Evolutionary conservation across 257 asterid genomes (phyloP), one percentile per base, ranked within the genome.

Genomic region (Scutellaria galericulata): DNA sequence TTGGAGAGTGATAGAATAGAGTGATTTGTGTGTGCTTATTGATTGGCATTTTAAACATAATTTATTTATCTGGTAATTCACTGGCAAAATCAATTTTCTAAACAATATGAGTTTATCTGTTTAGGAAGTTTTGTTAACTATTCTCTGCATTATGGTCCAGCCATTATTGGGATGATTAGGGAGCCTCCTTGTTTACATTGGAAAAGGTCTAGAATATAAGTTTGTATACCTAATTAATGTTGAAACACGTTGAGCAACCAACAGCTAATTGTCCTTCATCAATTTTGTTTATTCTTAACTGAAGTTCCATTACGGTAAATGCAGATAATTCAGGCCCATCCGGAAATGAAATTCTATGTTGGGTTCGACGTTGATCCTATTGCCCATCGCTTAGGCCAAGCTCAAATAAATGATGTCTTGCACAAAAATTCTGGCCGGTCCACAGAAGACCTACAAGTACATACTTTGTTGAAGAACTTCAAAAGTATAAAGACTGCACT

Each of bases 291-390:
- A 18, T 55, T 46, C 14, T 58, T 78, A 14, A 67, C 27, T 72
- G 24, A 62, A 73, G 66, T 64, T 56, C 41, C 4, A 14, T 66
- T 79, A 74, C 54, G 75, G 72, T 63, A 66, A 73, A 57, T 81
- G 53, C 97, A 94, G 99, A 91, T 94, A 67, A 85, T 94, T 84
- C 80, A 75, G 85, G 90, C 90, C 46, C 99, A 94, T 77, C 93
- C 90, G 0, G 99, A 94, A 80, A 86, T 94, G 97, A 80, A 84
- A 77, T 66, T 88, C 54, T 91, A 84, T 75, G 86, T 88, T 50
- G 97, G 97, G 35, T 77, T 94, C 37, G 99, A 94, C 65, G 88
- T 94, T 62, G 99, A 94, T 88, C 99, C 99, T 56, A 77, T 80
- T 54, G 99, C 99, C 51, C 95, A 89, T 77, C 82, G 82, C 79